Conservation (phyloP, 441 rosid species). For the Jatropha multifida region DNA sequence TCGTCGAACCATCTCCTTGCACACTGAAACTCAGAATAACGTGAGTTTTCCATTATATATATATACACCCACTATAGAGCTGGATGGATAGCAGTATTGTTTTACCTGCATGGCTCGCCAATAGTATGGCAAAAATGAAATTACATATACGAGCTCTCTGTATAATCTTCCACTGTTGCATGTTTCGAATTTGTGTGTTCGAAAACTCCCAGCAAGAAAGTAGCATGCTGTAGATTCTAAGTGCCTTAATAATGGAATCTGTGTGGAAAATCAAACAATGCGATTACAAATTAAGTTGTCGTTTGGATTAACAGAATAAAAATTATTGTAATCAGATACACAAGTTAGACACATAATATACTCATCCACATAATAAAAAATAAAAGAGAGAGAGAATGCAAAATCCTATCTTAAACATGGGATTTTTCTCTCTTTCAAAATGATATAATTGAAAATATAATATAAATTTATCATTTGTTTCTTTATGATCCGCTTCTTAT, state of each 20-base stretch:
- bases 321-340: too few relatives aligned
- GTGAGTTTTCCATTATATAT: not conserved
- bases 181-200: slow-evolving; percentile 65
- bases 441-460: too few relatives aligned
- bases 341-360: too few relatives aligned
- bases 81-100: not conserved
- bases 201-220: slow-evolving; percentile 75
- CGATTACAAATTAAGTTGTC: too few relatives aligned
- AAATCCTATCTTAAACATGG: not conserved
- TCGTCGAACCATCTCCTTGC: slow-evolving; percentile 96
- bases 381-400: not conserved
- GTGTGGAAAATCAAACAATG: slow-evolving; percentile 1
- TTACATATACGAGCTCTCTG: slow-evolving; percentile 71
- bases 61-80: too few relatives aligned
- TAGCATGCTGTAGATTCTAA: slow-evolving; percentile 86
- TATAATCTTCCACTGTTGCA: slow-evolving; percentile 70
- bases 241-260: slow-evolving; percentile 91
- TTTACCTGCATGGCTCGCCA: slow-evolving; percentile 99
- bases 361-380: not conserved
- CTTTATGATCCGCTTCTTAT: too few relatives aligned
- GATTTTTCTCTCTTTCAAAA: too few relatives aligned
- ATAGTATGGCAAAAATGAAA: slow-evolving; percentile 88
- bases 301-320: too few relatives aligned
- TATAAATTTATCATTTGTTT: too few relatives aligned
- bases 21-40: slow-evolving; percentile 43